Percentiles rank a stretch among this genome's conserved stretches.
phyloP scores from a whole-genome alignment of 805 yeast species.

The Metschnikowia lochheadii region DNA sequence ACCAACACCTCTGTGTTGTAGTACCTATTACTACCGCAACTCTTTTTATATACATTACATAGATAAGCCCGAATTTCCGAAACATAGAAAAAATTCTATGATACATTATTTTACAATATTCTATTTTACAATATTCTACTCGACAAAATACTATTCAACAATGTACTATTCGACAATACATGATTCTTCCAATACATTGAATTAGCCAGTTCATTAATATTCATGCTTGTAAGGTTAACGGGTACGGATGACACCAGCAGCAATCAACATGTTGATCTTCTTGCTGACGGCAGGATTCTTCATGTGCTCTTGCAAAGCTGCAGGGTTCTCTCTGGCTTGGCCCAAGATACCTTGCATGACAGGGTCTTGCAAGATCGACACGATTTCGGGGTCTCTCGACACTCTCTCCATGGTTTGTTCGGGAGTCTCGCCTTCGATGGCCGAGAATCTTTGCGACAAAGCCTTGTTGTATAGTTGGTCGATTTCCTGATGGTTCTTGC shows the following conservation, averaged over 20 bases:
- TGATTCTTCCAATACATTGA: not conserved
- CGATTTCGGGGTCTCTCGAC: slow-evolving; percentile 90
- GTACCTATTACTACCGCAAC: not conserved
- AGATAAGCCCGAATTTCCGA: too few relatives aligned
- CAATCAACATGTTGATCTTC: slow-evolving; percentile 84
- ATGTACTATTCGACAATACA: too few relatives aligned
- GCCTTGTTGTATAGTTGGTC: slow-evolving; percentile 81
- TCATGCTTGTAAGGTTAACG: slow-evolving; percentile 37
- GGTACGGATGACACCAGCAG: slow-evolving; percentile 95
- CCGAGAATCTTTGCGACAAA: slow-evolving; percentile 69
- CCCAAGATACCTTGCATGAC: slow-evolving; percentile 92
- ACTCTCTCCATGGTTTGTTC: slow-evolving; percentile 92
- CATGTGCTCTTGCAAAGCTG: slow-evolving; percentile 97
- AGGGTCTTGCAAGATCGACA: slow-evolving; percentile 84
- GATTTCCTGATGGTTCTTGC: slow-evolving; percentile 67
- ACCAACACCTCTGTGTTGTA: not conserved
- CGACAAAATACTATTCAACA: too few relatives aligned
- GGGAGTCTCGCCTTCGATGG: slow-evolving; percentile 83
- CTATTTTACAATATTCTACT: too few relatives aligned
- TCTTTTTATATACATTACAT: too few relatives aligned
- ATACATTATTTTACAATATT: too few relatives aligned
- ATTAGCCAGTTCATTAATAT: not conserved
- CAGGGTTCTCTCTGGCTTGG: slow-evolving; percentile 94
- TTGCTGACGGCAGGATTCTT: slow-evolving; percentile 87
- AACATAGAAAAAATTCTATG: too few relatives aligned